phyloP scores from a whole-genome alignment of 2,329 filamentous ascomycete genomes.

The Aspergillus ochraceus region DNA sequence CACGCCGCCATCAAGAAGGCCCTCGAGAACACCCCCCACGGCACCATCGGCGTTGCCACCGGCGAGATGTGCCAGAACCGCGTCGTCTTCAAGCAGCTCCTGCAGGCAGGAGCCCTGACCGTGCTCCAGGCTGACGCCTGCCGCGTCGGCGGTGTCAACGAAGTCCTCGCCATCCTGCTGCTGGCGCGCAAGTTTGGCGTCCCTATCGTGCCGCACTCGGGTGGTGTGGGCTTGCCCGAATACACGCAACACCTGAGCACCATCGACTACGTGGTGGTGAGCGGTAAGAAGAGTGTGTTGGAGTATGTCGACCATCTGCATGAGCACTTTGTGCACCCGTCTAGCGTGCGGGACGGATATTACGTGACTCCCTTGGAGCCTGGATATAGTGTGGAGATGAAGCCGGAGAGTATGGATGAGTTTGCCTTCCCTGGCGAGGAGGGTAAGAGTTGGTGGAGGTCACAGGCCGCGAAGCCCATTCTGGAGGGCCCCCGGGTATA shows the following conservation, averaged over 20 bases:
- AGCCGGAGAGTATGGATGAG: constrained; percentile 77
- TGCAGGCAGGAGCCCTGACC: constrained; percentile 77
- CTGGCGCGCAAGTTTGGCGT: constrained; percentile 70
- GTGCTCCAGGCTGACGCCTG: constrained; percentile 90
- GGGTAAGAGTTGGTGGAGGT: constrained; percentile 83
- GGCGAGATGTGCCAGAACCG: constrained; percentile 97
- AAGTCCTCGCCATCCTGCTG: constrained; percentile 84
- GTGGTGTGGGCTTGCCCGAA: constrained; percentile 86
- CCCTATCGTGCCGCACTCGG: constrained; percentile 84
- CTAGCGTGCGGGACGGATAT: constrained; percentile 78
- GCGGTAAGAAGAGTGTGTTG: constrained; percentile 75
- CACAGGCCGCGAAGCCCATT: constrained; percentile 74
- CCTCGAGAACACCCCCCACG: constrained; percentile 54
- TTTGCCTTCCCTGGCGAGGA: constrained; percentile 75
- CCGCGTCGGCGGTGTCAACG: constrained; percentile 85
- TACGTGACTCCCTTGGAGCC: constrained; percentile 81
- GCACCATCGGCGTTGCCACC: constrained; percentile 80
- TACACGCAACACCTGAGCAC: constrained; percentile 92
- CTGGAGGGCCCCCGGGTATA: constrained; percentile 55
- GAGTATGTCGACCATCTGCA: constrained; percentile 94
- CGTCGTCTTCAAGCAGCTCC: constrained; percentile 89
- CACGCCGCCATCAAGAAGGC: constrained; percentile 84
- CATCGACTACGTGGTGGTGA: constrained; percentile 88
- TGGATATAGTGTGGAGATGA: constrained; percentile 94
- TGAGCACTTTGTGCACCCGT: constrained; percentile 86